Conservation (phyloP, 2,329 filamentous ascomycete genomes). For the Penicillium sp. region DNA sequence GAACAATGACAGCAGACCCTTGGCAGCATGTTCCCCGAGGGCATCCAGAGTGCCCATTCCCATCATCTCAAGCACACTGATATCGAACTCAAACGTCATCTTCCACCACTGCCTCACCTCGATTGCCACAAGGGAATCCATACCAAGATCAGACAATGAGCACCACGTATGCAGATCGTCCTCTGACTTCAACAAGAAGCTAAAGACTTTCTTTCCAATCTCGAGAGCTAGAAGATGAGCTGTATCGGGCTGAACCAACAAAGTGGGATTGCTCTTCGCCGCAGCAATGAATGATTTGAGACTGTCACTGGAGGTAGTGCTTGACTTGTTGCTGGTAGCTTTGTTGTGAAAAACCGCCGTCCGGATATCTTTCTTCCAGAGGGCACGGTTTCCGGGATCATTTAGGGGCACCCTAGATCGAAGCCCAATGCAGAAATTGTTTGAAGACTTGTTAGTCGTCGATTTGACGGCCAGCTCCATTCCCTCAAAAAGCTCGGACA, state of each 20-base stretch:
- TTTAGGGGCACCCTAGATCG: neutral
- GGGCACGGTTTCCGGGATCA: neutral
- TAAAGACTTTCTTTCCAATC: conserved; percentile 22
- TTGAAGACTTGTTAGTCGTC: neutral
- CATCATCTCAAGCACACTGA: conserved; percentile 29
- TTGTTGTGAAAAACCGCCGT: conserved; percentile 7
- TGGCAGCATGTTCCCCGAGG: conserved; percentile 14
- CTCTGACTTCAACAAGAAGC: conserved; percentile 17
- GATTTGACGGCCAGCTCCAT: conserved; percentile 5
- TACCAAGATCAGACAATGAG: conserved; percentile 22
- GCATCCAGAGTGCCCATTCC: conserved; percentile 13
- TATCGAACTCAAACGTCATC: conserved; percentile 19
- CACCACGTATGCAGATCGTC: conserved; percentile 22
- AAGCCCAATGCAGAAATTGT: conserved; percentile 6
- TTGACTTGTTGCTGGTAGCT: neutral
- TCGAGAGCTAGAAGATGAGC: conserved; percentile 15
- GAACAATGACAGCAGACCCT: conserved; percentile 8
- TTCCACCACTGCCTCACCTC: conserved; percentile 31
- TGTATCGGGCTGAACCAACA: neutral
- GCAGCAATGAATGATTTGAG: conserved; percentile 5
- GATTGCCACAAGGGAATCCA: conserved; percentile 33
- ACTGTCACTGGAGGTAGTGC: neutral
- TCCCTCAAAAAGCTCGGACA: conserved; percentile 1
- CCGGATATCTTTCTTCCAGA: conserved; percentile 4
- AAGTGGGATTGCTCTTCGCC: neutral